Base-by-base conservation (phyloP, 2,329 filamentous ascomycete species). In the Claviceps sp. region DNA sequence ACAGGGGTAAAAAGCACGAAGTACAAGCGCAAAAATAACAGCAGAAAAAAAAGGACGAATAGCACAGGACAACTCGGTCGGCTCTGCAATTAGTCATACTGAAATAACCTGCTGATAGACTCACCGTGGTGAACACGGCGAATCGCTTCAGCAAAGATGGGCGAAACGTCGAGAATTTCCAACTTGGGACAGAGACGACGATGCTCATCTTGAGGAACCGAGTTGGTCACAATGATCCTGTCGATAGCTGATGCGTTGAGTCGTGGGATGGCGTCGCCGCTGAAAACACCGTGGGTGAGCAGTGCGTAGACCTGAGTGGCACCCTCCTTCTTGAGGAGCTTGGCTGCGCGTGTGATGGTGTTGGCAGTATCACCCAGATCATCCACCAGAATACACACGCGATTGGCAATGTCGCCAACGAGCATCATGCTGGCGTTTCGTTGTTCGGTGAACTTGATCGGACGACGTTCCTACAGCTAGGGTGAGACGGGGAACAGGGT, bases 361-460 rank as follows among this genome's bases (percentile, higher is more conserved):
- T 97, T 97, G 52, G 86, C 93, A 1, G 93, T 98, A 67, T 98
- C 93, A 20, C 87, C 87, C 61, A 98, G 75, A 67, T 98, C 93
- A 67, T 98, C 93, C 57, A 98, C 82, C 55, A 98, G 75, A 61
- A 98, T 95, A 59, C 88, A 87, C 50, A 86, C 85, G 58, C 86
- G 84, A 59, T 86, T 82, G 51, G 78, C 76, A 52, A 96, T 88
- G 63, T 94, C 82, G 56, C 90, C 90, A 41, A 96, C 90, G 42
- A 96, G 76, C 85, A 95, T 93, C 87, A 96, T 95, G 55, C 88
- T 91, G 45, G 86, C 88, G 62, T 95, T 93, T 68, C 94, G 88
- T 48, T 87, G 84, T 66, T 95, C 88, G 53, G 79, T 87, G 66
- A 94, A 90, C 60, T 86, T 85, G 50, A 87, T 95, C 30, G 88